Evolutionary conservation across 2,329 filamentous ascomycete species (phyloP), one percentile per base, ranked within the genome.

Genomic region (Xenosphaeropsis pyriputrescens): DNA sequence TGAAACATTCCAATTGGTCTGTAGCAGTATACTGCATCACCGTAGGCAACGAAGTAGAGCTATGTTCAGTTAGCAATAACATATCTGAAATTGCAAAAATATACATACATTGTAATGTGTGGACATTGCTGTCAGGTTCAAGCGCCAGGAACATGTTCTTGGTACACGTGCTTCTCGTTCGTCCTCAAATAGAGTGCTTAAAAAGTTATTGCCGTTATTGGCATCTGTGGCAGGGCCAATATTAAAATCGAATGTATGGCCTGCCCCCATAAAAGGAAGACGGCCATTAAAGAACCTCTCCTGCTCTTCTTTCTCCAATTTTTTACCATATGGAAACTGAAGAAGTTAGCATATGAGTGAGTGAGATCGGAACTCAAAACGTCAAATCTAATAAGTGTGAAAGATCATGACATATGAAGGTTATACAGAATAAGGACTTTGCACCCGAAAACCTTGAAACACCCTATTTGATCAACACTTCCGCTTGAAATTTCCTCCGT

Each of bases 31-130:
- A 81, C 70, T 37, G 61, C 59, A 34, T 69, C 62, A 41, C 62
- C 57, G 42, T 74, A 77, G 11, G 70, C 75, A 9, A 64, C 67
- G 46, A 79, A 74, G 52, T 77, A 79, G 16, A 79, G 63, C 64
- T 72, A 41, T 19, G 8, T 16, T 33, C 32, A 13, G 39, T 41
- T 32, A 41, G 38, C n/a, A 35, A 18, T 29, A 30, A 9, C 6
- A 19, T n/a, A 13, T 11, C 37, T 39, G 18, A 18, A 26, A 14
- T 36, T 14, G 13, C 13, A 18, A 30, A 18, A 13, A 15, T 26
- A 18, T 30, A 39, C 61, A 36, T 49, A 70, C 68, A 49, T 77
- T 75, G 50, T 67, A 68, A 32, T 54, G 56, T 44, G 75, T 70
- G 1, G 73, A 77, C 11, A 78, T 56, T 1, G 64, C 66, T 2